These are phyloP conservation scores for Cutaneotrichosporon arboriforme DNA, from an alignment of 1,284 basidiomycete genomes.

Conservation along the genomic window DNA sequence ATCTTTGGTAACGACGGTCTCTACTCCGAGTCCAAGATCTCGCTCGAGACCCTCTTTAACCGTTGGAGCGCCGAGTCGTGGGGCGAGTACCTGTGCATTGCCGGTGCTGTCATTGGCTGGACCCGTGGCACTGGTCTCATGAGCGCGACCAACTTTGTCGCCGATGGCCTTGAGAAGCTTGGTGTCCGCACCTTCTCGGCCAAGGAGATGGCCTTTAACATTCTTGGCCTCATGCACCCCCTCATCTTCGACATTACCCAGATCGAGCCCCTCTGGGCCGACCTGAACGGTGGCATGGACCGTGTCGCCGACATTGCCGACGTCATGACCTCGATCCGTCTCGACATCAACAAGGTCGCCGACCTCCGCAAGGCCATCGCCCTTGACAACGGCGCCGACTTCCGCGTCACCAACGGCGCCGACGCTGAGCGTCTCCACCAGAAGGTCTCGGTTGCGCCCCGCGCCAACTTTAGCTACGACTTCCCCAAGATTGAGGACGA, in stretches of 20 bases:
- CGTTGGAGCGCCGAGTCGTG: slow-evolving; percentile 97
- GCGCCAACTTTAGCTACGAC: slow-evolving; percentile 93
- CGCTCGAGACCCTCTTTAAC: slow-evolving; percentile 94
- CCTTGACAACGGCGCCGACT: slow-evolving; percentile 90
- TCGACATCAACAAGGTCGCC: slow-evolving; percentile 68
- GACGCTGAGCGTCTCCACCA: slow-evolving; percentile 91
- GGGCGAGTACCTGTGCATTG: slow-evolving; percentile 97
- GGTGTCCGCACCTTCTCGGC: slow-evolving; percentile 97
- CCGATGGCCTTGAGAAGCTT: slow-evolving; percentile 85
- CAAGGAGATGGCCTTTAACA: slow-evolving; percentile 99
- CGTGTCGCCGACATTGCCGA: slow-evolving; percentile 91
- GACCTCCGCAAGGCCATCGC: slow-evolving; percentile 88
- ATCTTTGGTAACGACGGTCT: slow-evolving; percentile 96
- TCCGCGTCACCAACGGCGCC: slow-evolving; percentile 81
- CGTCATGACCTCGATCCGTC: slow-evolving; percentile 79
- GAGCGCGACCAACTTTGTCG: slow-evolving; percentile 90
- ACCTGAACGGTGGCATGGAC: slow-evolving; percentile 96
- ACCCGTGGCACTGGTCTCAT: slow-evolving; percentile 98
- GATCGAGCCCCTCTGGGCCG: slow-evolving; percentile 98
- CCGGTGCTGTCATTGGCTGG: slow-evolving; percentile 98
- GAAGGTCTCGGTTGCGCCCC: slow-evolving; percentile 85
- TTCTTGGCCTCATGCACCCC: slow-evolving; percentile 97
- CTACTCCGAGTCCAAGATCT: slow-evolving; percentile 98
- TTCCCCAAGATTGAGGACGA: slow-evolving; percentile 75
- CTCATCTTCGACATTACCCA: slow-evolving; percentile 99